phyloP scores from a whole-genome alignment of 1,284 basidiomycete genomes.

The Trichosporon ovoides region DNA sequence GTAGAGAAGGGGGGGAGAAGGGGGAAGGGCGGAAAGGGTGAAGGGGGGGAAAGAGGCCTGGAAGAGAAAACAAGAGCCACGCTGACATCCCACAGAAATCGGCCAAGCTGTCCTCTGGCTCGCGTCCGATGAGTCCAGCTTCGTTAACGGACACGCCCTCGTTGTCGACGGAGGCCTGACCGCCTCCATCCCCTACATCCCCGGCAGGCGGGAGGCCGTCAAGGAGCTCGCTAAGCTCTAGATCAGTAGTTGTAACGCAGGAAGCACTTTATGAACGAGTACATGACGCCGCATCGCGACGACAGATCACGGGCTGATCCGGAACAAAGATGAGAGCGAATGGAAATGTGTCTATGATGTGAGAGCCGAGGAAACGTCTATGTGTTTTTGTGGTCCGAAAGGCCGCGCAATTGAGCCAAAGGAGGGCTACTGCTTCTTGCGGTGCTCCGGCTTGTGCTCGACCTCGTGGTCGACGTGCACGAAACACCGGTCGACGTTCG shows the following conservation, averaged over 20 bases:
- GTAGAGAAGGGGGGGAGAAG: too few species aligned
- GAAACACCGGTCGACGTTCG: slow-evolving; percentile 84
- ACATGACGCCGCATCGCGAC: background rate
- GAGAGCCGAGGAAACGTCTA: background rate
- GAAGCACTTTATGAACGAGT: too few species aligned
- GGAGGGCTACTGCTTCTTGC: slow-evolving; percentile 9
- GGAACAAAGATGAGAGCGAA: background rate
- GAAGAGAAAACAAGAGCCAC: too few species aligned
- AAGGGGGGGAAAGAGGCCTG: too few species aligned
- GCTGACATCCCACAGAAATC: slow-evolving; percentile 58
- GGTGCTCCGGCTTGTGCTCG: slow-evolving; percentile 56
- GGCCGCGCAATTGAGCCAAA: too few species aligned
- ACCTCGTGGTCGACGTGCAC: slow-evolving; percentile 93
- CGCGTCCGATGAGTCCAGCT: slow-evolving; percentile 83
- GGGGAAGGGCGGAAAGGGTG: too few species aligned
- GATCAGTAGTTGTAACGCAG: background rate
- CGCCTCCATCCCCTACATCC: slow-evolving; percentile 59
- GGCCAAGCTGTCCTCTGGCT: slow-evolving; percentile 79
- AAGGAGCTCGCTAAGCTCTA: background rate
- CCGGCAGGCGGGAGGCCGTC: background rate
- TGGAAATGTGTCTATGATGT: background rate
- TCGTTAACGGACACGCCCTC: slow-evolving; percentile 84
- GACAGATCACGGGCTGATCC: too few species aligned
- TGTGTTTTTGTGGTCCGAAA: background rate
- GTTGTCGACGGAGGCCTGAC: slow-evolving; percentile 81